Base-by-base conservation (phyloP, 768 basidiomycete species). In the Hirschioporus abietinus region DNA sequence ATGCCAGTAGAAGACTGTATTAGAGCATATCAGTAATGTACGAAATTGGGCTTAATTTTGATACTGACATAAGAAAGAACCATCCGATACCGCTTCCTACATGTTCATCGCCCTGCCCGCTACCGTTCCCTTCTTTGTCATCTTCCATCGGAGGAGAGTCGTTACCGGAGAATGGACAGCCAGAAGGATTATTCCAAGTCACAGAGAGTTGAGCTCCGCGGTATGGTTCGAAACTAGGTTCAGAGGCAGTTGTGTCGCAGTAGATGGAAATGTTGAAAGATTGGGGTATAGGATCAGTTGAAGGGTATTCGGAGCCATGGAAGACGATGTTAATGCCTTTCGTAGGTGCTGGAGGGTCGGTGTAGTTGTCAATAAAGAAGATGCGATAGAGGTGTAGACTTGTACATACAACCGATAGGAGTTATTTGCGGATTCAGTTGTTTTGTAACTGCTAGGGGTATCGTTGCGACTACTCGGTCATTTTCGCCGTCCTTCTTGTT, bases 1-100 rank as follows among this genome's bases (percentile, higher is more conserved):
- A 82, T 1, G 86, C 86, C 24, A 95, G 74, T 15, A 93, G 66
- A 34, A 90, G 70, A n/a, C 88, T 91, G 70, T 10, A 34, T 30
- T 30, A 30, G 30, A 30, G 30, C 30, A 34, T 25, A 25, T 18
- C 15, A 61, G 23, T 12, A 25, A 15, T 25, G 60, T 61, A 6
- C 3, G 60, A 25, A 18, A 61, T 58, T 34, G 26, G 8, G 58
- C 6, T 15, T 3, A 52, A 52, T 15, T 52, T n/a, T 17, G 63
- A 35, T 15, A 75, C 91, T 75, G 75, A 91, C 92, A 93, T 80
- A 34, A 93, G 80, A 81, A 95, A 91, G 80, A 95, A 95, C 84
- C 91, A 94, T 2, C 92, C 90, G n/a, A 96, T 78, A 25, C 89
- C 91, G 75, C 88, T 92, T 3, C 88, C 90, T 26, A 85, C 82